These are phyloP conservation scores for Leccinum pallidistipes DNA, from an alignment of 1,284 basidiomycete genomes.

Conservation along the genomic window DNA sequence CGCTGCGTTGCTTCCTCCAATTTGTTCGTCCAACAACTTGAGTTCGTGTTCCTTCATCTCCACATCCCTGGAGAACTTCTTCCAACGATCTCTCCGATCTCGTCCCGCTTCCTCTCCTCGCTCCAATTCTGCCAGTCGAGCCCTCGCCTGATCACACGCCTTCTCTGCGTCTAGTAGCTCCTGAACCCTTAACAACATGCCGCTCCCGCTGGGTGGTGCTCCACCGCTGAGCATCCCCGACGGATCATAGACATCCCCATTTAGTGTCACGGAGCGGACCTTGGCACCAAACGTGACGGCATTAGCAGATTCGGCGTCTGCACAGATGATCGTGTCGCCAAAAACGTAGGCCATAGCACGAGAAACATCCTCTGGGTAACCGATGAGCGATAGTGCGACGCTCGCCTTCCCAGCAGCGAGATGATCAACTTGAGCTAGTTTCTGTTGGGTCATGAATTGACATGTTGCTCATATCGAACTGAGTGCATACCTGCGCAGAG, in stretches of 20 bases:
- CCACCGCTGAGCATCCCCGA: conserved; percentile 94
- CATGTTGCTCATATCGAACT: neutral
- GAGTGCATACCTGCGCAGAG: conserved; percentile 53
- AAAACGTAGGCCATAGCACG: conserved; percentile 95
- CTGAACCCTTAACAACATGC: conserved; percentile 85
- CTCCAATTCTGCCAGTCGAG: conserved; percentile 56
- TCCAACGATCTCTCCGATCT: conserved; percentile 70
- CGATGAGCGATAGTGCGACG: conserved; percentile 85
- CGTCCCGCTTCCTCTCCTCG: conserved; percentile 55
- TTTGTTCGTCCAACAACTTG: conserved; percentile 79
- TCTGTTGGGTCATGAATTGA: conserved; percentile 43
- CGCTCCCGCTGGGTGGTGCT: conserved; percentile 75
- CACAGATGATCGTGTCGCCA: conserved; percentile 90
- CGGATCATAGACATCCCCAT: conserved; percentile 97
- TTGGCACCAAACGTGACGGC: conserved; percentile 80
- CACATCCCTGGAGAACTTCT: conserved; percentile 64
- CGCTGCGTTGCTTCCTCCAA: conserved; percentile 87
- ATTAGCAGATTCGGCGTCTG: conserved; percentile 88
- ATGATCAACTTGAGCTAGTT: conserved; percentile 73
- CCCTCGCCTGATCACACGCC: conserved; percentile 55
- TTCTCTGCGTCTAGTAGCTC: conserved; percentile 66
- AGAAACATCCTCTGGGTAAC: conserved; percentile 82
- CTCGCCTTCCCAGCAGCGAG: conserved; percentile 85
- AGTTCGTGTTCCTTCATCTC: conserved; percentile 92
- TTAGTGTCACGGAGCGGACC: conserved; percentile 87